Evolutionary conservation across 2,329 filamentous ascomycete genomes (phyloP).

Genomic region (Aaosphaeria arxii): DNA sequence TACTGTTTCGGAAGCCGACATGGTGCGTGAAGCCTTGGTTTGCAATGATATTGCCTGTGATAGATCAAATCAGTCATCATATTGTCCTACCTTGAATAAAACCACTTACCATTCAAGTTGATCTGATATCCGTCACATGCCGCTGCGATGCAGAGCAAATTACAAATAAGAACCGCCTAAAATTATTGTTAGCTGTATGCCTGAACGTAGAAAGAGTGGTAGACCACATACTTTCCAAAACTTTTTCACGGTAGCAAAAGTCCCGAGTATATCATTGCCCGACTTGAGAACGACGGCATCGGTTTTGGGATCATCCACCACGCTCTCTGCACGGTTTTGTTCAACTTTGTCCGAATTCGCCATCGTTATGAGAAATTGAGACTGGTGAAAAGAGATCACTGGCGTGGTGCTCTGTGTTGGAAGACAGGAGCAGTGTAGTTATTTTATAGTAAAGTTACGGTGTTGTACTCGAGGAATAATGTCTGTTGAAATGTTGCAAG

Average conservation of each 20-base stretch:
- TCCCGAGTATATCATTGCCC: background rate
- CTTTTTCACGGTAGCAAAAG: background rate
- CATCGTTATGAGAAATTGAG: no score
- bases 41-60: slow-evolving; percentile 32
- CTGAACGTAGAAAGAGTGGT: background rate
- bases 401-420: no score
- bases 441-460: no score
- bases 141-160: background rate
- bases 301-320: no score
- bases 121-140: slow-evolving; percentile 4
- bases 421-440: no score
- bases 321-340: no score
- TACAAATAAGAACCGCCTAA: background rate
- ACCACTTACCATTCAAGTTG: background rate
- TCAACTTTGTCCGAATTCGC: no score
- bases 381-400: no score
- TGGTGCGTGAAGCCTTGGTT: slow-evolving; percentile 44
- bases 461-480: no score
- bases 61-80: slow-evolving; percentile 19
- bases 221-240: background rate
- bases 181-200: background rate
- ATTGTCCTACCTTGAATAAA: background rate
- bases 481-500: no score
- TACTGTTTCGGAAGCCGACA: slow-evolving; percentile 28
- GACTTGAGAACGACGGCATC: no score